phyloP scores from a whole-genome alignment of 2,329 filamentous ascomycete genomes.

The Mycosphaerella sp. region DNA sequence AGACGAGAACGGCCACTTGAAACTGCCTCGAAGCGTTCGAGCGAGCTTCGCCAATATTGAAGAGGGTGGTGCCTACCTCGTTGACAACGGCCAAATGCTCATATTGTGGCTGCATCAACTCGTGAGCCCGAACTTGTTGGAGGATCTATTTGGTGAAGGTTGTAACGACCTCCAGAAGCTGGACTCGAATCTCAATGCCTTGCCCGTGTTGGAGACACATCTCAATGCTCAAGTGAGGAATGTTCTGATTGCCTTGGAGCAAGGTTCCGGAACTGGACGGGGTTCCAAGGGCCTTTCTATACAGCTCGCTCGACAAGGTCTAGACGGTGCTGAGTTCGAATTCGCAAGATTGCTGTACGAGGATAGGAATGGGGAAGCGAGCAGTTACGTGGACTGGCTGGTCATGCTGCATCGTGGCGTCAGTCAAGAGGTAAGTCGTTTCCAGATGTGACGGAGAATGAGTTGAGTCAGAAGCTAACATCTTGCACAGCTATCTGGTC shows the following conservation, averaged over 20 bases:
- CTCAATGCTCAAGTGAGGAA: slow-evolving; percentile 94
- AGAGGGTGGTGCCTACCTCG: slow-evolving; percentile 85
- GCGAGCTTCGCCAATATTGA: slow-evolving; percentile 84
- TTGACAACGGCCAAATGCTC: slow-evolving; percentile 91
- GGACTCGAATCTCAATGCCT: slow-evolving; percentile 70
- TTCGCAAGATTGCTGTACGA: slow-evolving; percentile 88
- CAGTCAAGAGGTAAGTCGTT: slow-evolving; percentile 61
- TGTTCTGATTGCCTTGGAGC: slow-evolving; percentile 79
- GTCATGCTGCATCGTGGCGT: slow-evolving; percentile 92
- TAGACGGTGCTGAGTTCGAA: slow-evolving; percentile 94
- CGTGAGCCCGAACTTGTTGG: slow-evolving; percentile 83
- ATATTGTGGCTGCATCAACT: slow-evolving; percentile 89
- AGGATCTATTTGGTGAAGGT: slow-evolving; percentile 81
- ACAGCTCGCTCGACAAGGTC: slow-evolving; percentile 82
- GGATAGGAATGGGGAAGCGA: slow-evolving; percentile 94
- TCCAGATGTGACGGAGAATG: slow-evolving; percentile 1
- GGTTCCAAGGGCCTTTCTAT: slow-evolving; percentile 69
- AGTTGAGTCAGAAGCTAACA: not conserved
- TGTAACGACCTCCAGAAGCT: slow-evolving; percentile 65
- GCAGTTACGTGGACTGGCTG: slow-evolving; percentile 97
- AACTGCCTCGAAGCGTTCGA: slow-evolving; percentile 72
- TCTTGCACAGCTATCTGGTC: slow-evolving; percentile 27
- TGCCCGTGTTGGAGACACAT: slow-evolving; percentile 84
- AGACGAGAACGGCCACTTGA: slow-evolving; percentile 83
- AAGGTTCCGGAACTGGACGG: slow-evolving; percentile 45